phyloP scores from a whole-genome alignment of 306 rosid genomes.

The Luffa acutangula region DNA sequence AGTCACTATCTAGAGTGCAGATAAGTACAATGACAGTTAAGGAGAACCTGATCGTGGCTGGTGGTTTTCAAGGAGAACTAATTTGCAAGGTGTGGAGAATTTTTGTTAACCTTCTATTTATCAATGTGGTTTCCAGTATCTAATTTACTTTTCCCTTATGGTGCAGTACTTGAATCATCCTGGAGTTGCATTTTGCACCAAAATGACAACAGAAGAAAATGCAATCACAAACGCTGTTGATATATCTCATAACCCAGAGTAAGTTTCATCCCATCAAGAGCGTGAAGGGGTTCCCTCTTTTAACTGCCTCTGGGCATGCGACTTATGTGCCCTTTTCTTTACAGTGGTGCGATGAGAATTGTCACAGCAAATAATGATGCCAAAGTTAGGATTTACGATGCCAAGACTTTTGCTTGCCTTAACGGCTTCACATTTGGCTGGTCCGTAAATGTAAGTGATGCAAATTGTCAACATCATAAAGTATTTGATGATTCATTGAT shows the following conservation, averaged over 20 bases:
- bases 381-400: constrained; percentile 60
- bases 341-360: constrained; percentile 69
- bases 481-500: background rate
- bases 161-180: constrained; percentile 53
- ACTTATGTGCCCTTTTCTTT: constrained; percentile 8
- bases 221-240: constrained; percentile 92
- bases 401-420: constrained; percentile 51
- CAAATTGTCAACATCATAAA: background rate
- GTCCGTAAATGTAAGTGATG: constrained; percentile 86
- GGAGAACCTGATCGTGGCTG: constrained; percentile 71
- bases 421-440: constrained; percentile 59
- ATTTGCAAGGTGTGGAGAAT: constrained; percentile 66
- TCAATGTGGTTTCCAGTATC: background rate
- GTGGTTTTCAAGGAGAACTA: constrained; percentile 94
- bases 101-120: background rate
- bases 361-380: constrained; percentile 84
- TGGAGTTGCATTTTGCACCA: constrained; percentile 77
- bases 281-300: background rate
- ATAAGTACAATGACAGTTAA: constrained; percentile 91
- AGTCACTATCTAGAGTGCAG: constrained; percentile 71
- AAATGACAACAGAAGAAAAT: constrained; percentile 61
- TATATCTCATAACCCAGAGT: constrained; percentile 46
- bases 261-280: constrained; percentile 9
- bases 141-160: constrained; percentile 5
- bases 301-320: background rate